Conservation (phyloP, 2,329 filamentous ascomycete species). For the Daldinia sp. region DNA sequence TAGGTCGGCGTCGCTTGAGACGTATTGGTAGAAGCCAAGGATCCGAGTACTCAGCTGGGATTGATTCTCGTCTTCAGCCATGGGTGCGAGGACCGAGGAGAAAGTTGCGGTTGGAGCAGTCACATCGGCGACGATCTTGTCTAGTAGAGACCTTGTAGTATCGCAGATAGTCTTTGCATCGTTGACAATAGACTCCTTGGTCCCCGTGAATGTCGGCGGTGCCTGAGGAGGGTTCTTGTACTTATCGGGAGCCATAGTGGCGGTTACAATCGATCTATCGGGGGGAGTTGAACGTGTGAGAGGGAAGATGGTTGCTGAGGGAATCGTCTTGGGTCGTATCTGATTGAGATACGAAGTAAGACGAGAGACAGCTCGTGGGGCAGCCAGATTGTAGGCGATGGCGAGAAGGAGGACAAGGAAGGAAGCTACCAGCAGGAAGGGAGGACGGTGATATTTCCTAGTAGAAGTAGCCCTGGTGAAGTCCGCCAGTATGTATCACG, state of each 20-base stretch:
- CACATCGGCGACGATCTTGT: slow-evolving; percentile 74
- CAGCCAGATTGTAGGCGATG: slow-evolving; percentile 74
- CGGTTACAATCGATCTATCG: slow-evolving; percentile 58
- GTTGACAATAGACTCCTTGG: slow-evolving; percentile 74
- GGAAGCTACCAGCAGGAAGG: slow-evolving; percentile 62
- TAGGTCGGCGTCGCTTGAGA: slow-evolving; percentile 75
- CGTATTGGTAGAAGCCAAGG: slow-evolving; percentile 83
- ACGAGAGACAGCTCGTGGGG: slow-evolving; percentile 69
- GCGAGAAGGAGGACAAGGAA: slow-evolving; percentile 66
- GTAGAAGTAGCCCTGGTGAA: slow-evolving; percentile 43
- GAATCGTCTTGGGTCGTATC: slow-evolving; percentile 57
- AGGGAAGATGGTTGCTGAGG: slow-evolving; percentile 51
- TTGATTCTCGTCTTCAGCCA: slow-evolving; percentile 79
- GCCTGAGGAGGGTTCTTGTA: slow-evolving; percentile 82
- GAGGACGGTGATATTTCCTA: slow-evolving; percentile 47
- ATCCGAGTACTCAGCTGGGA: slow-evolving; percentile 72
- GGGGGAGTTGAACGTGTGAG: slow-evolving; percentile 30
- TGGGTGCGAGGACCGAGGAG: slow-evolving; percentile 69
- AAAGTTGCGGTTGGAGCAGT: slow-evolving; percentile 66
- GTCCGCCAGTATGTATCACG: slow-evolving; percentile 55
- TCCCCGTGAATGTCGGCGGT: slow-evolving; percentile 82
- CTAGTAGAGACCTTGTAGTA: slow-evolving; percentile 71
- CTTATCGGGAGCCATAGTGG: slow-evolving; percentile 73
- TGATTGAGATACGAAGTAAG: slow-evolving; percentile 69
- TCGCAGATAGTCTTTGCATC: slow-evolving; percentile 76